Evolutionary conservation across 495 filamentous ascomycete genomes (phyloP).

Genomic region (Penicillium lagena): DNA sequence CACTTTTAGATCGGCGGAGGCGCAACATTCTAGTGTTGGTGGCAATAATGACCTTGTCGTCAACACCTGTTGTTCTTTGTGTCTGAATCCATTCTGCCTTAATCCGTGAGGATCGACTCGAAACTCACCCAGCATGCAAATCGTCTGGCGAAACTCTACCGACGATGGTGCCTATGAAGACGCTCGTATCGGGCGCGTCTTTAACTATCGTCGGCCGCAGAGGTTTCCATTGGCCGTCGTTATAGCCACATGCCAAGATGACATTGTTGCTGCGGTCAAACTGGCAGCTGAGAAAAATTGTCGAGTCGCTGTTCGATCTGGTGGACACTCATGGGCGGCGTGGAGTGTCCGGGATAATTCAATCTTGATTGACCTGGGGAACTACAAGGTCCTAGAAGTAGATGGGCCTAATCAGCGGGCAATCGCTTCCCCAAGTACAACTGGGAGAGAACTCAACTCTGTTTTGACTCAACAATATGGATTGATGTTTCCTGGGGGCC

Average conservation of each 20-base stretch:
- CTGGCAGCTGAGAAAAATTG: constrained; percentile 31
- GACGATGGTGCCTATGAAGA: constrained; percentile 20
- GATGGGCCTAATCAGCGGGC: constrained; percentile 26
- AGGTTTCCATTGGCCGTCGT: constrained; percentile 41
- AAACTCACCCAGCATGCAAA: constrained; percentile 1
- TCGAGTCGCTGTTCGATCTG: constrained; percentile 43
- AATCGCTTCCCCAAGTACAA: constrained; percentile 36
- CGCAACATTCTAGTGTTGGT: no score
- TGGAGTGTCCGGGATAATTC: constrained; percentile 47
- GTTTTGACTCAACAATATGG: constrained; percentile 22
- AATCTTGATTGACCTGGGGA: constrained; percentile 42
- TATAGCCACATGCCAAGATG: constrained; percentile 24
- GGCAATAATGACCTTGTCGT: no score
- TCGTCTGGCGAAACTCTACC: constrained; percentile 7
- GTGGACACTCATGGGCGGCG: constrained; percentile 48
- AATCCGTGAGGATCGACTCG: no score
- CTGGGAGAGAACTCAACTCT: constrained; percentile 35
- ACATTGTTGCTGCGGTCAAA: constrained; percentile 38
- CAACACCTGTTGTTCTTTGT: no score
- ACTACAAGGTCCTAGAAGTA: constrained; percentile 25
- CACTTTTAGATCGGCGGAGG: no score
- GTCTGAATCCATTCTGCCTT: no score
- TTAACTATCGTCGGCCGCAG: constrained; percentile 30
- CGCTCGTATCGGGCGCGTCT: constrained; percentile 24
- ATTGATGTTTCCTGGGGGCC: constrained; percentile 44